Evolutionary conservation across 1,284 basidiomycete genomes (phyloP), one percentile per base, ranked within the genome.

Genomic region (Malassezia sympodialis): DNA sequence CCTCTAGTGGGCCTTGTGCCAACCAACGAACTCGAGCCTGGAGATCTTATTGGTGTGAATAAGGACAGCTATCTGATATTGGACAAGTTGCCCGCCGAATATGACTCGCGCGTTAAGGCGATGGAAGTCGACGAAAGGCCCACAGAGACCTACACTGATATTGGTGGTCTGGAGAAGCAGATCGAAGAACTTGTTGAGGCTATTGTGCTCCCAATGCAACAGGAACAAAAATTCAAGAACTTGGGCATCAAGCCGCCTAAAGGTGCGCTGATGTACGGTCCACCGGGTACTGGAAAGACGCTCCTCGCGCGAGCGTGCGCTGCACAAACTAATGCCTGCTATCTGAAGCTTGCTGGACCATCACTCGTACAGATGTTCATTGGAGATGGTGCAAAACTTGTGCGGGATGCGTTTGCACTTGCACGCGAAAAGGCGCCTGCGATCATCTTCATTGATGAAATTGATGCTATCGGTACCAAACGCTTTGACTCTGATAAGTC

Each of bases 371-470:
- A 86, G 69, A 87, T 87, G 85, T 87, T 89, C 73, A 90, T 94
- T 51, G 90, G 90, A 55, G 88, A 93, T 44, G 90, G 94, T n/a
- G 91, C 93, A 42, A 98, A 96, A 77, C 84, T 98, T 45, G 94
- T 99, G 15, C 84, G 94, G 57, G 93, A 99, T 71, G 79, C 96
- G 37, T 99, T 99, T 82, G 83, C 90, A 56, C 86, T 96, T 5
- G 94, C 94, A 8, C 91, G 96, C 76, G 91, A 96, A 74, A 87
- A 96, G 71, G 88, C 91, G 11, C 93, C 94, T 4, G 93, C 90
- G 50, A 98, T 99, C 62, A 89, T 99, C 34, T 99, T 99, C 76
- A 98, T 99, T 75, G 94, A 99, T 75, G 94, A 99, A 76, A 88
- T 99, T 60, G 94, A 99, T 72, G 94, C 94, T 28, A 84, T 99